phyloP scores from a whole-genome alignment of 2,329 filamentous ascomycete genomes.

The Aspergillus sp. region DNA sequence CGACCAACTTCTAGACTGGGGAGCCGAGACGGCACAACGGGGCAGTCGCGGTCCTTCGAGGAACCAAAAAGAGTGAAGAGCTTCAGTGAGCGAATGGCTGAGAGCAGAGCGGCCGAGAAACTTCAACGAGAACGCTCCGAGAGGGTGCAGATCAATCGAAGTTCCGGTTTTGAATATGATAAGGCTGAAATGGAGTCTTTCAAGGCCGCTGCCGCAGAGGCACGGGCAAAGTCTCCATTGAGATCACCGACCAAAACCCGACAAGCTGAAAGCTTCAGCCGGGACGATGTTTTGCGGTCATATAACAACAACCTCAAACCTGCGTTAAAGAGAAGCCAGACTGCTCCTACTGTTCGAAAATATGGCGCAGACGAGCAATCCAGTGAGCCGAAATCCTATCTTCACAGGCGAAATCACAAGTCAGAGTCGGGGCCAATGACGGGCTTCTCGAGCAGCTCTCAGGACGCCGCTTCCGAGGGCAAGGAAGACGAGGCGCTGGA shows the following conservation, averaged over 20 bases:
- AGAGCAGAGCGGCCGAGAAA: constrained; percentile 53
- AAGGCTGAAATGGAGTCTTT: constrained; percentile 44
- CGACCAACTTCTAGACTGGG: constrained; percentile 32
- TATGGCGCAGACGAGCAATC: constrained; percentile 6
- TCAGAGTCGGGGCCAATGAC: constrained; percentile 19
- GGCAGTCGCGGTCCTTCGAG: constrained; percentile 24
- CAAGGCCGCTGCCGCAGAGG: constrained; percentile 37
- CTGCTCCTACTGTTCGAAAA: constrained; percentile 28
- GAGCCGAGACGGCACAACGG: constrained; percentile 22
- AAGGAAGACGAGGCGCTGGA: constrained; percentile 16
- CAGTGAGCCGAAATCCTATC: constrained; percentile 20
- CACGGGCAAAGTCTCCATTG: constrained; percentile 21
- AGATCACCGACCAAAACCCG: constrained; percentile 50
- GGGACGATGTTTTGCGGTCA: constrained; percentile 58
- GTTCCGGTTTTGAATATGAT: constrained; percentile 43
- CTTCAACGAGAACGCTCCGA: constrained; percentile 38
- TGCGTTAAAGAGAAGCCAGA: constrained; percentile 35
- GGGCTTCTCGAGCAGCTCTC: constrained; percentile 9
- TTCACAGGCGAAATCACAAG: constrained; percentile 22
- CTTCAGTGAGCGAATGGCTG: constrained; percentile 84
- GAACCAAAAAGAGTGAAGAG: constrained; percentile 47
- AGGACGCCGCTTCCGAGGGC: constrained; percentile 14
- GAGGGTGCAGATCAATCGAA: constrained; percentile 39
- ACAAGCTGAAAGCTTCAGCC: constrained; percentile 56
- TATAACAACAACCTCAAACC: constrained; percentile 27